Evolutionary conservation across 148 eudicot genomes (phyloP), one percentile per base, ranked within the genome.

Genomic region (Mesembryanthemum crystallinum): DNA sequence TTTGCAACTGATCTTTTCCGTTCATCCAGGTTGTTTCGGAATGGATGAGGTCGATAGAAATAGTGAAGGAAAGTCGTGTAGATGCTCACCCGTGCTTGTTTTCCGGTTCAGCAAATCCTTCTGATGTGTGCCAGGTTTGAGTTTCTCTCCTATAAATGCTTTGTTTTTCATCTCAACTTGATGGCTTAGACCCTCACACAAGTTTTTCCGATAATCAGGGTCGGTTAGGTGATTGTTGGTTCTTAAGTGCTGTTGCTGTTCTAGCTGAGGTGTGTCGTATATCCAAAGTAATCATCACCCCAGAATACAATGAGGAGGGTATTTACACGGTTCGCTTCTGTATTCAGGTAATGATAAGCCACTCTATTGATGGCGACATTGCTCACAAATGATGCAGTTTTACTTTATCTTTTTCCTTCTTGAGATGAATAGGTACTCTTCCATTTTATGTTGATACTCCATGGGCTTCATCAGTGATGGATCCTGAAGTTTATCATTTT

Each of bases 171-270:
- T 43, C 5, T 73, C 8, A 23, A 63, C 42, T 57, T 77, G 23
- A 51, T 45, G 18, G 59, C 25, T 67, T 29, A 27, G 39, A 55
- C 58, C 43, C 72, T 80, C 27, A 74, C 68, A 67, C 67, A 28
- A 29, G 49, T 13, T 60, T 42, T 67, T 79, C 74, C 28, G 58
- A 39, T 80, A 52, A 45, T 45, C 90, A 96, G 99, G 99, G 99
- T 8, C 98, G 96, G 75, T 79, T 96, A 75, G 99, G 99, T 54
- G 98, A 96, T 84, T 96, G 99, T 76, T 96, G 99, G 99, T 96
- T 96, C 87, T 78, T 96, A 85, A 96, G 99, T 81, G 99, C 99
- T 73, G 98, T 96, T 72, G 99, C 99, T 83, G 99, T 96, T 81
- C 81, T 96, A 62, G 89, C 99, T 72, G 99, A 92, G 85, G 97